Evolutionary conservation across 225 moss, liverwort and hornwort species (phyloP).

Genomic region (Bryum argenteum): DNA sequence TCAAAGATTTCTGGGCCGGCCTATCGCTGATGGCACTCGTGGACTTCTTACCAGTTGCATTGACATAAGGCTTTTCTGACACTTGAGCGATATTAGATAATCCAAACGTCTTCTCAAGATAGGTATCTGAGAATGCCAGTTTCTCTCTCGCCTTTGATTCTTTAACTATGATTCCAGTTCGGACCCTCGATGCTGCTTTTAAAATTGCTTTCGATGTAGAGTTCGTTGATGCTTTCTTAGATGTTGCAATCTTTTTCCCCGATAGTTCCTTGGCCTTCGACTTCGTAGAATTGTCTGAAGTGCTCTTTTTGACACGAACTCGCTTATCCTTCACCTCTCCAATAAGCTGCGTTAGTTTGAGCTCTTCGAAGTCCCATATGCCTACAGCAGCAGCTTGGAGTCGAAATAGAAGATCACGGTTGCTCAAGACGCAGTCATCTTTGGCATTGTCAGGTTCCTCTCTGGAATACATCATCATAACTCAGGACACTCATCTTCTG

Average conservation of each 20-base stretch:
- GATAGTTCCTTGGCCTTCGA: constrained; percentile 33
- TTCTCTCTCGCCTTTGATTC: constrained; percentile 37
- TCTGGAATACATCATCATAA: constrained; percentile 54
- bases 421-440: constrained; percentile 41
- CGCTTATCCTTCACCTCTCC: constrained; percentile 51
- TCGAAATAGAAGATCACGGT: constrained; percentile 48
- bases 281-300: constrained; percentile 26
- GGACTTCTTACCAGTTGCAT: constrained; percentile 13
- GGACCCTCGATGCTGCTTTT: constrained; percentile 40
- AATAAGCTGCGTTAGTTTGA: constrained; percentile 32
- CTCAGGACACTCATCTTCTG: constrained; percentile 45
- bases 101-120: constrained; percentile 34
- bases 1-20: constrained; percentile 22
- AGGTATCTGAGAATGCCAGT: constrained; percentile 33
- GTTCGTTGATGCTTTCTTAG: constrained; percentile 29
- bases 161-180: constrained; percentile 30
- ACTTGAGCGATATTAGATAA: constrained; percentile 19
- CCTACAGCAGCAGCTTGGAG: constrained; percentile 54
- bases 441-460: constrained; percentile 27
- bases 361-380: constrained; percentile 48
- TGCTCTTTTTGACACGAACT: constrained; percentile 32
- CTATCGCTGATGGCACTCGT: neutral
- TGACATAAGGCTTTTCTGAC: constrained; percentile 10
- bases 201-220: constrained; percentile 39
- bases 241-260: constrained; percentile 14